Base-by-base conservation (phyloP, 2,329 filamentous ascomycete species). In the Neoascochyta sp. region DNA sequence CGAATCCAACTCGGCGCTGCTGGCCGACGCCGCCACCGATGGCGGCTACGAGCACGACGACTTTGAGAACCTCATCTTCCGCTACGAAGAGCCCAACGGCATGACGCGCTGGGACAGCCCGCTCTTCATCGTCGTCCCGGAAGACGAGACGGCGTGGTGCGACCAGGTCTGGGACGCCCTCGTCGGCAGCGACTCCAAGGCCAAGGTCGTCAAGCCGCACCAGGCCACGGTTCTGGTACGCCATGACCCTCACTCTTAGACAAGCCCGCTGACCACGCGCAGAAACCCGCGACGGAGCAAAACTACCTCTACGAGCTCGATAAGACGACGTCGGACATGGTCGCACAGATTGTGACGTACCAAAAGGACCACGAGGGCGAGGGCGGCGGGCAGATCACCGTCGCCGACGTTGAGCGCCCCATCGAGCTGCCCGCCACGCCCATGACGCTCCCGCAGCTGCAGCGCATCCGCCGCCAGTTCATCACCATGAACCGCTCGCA, bases 71-170 rank as follows among this genome's bases (percentile, higher is more conserved):
- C 71, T 89, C 8, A 77, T 87, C 18, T 90, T 86, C 56, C 73
- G 86, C 32, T 89, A 89, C 57, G 86, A 93, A 62, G 86, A 93
- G 63, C 86, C 86, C 9, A 92, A 90, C 57, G 77, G 81, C 13
- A 89, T 90, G 83, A 81, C 76, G 3, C 70, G 85, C 23, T 93
- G 86, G 86, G 86, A 93, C 58, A 83, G 81, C 32, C 86, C 86
- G 2, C 71, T 92, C 3, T 92, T 90, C 63, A 83, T 83, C 4
- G 72, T 92, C 0, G 73, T 86, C 8, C 85, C 81, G 71, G 81
- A 88, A 24, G 86, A 93, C 56, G 74, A 75, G 33, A 72, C 73
- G 34, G 74, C 73, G n/a, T 78, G 79, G 2, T 83, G 79, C 39
- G 76, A 81, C 26, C 70, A 73, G 34, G 74, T 92, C 34, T 92